Base-by-base conservation (phyloP, 2,329 filamentous ascomycete species). In the Diaporthe aspalathi region DNA sequence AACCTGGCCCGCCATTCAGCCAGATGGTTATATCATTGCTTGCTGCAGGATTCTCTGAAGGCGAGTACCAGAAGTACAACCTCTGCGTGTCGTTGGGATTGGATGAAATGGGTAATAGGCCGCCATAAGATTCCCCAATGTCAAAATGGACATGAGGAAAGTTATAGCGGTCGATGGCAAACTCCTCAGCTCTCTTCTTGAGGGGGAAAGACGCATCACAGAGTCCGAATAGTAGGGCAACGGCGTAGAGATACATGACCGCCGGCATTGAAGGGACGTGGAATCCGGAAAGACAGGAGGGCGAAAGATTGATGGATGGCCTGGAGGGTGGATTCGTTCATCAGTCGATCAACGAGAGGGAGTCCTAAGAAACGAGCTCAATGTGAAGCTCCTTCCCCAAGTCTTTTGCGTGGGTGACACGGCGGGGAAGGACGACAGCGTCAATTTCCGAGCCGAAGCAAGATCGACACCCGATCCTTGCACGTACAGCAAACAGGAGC, bases 81-180 rank as follows among this genome's bases (percentile, higher is more conserved):
- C 69, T 56, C 38, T 84, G 73, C 11, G 71, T 70, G 22, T 70
- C 88, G 47, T 85, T 78, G 1, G 81, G 77, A n/a, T 81, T 78
- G 43, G 83, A 79, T 1, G 84, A 85, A 54, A 91, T 88, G 1
- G 89, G 88, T 24, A 91, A 77, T 32, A 89, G 77, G n/a, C 89
- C 89, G 22, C 88, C 87, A 75, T 90, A 91, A 0, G 86, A 89
- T 79, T 91, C 89, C 54, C 87, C 86, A 54, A 92, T 82, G 72
- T 93, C 91, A 71, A 92, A 94, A 9, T 84, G 76, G 0, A 93
- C 88, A 16, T 92, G 88, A 0, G 92, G 92, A 56, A 93, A 85
- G 0, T 80, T 83, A 4, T 83, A 84, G 17, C 91, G 88, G 75
- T 93, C 87, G 49, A 92, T 88, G 47, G 84, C 86, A 73, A 90